Conservation (phyloP, 805 yeast species). For the Saccharomyces eubayanus region DNA sequence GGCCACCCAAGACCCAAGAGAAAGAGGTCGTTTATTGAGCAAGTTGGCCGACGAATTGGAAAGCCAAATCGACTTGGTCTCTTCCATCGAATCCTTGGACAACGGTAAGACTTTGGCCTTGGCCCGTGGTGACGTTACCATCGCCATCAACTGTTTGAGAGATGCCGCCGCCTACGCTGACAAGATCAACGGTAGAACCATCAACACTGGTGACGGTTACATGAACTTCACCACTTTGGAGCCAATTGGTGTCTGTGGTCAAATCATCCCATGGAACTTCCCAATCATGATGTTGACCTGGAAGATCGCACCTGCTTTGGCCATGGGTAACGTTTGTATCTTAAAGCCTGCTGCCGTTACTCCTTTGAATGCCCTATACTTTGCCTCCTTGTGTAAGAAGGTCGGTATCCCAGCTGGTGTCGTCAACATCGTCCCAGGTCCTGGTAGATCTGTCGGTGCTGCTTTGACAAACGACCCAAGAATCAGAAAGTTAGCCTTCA, state of each 20-base stretch:
- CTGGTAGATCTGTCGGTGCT: conserved; percentile 65
- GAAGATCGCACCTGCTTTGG: conserved; percentile 74
- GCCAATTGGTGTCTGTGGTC: conserved; percentile 78
- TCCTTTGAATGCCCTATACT: conserved; percentile 61
- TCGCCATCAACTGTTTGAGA: conserved; percentile 57
- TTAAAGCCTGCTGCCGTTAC: conserved; percentile 73
- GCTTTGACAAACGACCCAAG: conserved; percentile 60
- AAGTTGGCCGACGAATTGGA: conserved; percentile 67
- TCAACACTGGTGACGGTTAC: conserved; percentile 56
- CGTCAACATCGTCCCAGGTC: conserved; percentile 64
- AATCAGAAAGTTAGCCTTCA: conserved; percentile 69
- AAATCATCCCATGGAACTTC: conserved; percentile 81
- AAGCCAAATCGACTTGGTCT: conserved; percentile 51
- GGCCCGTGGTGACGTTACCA: conserved; percentile 60
- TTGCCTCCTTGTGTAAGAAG: conserved; percentile 52
- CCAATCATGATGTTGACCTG: conserved; percentile 73
- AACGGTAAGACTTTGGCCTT: conserved; percentile 67
- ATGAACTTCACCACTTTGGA: conserved; percentile 61
- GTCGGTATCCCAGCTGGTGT: conserved; percentile 74
- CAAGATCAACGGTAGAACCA: conserved; percentile 55
- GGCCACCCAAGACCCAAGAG: conserved; percentile 51
- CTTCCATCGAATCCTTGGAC: conserved; percentile 64
- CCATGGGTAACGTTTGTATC: conserved; percentile 66
- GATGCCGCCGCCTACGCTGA: conserved; percentile 70
- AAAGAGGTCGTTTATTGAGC: conserved; percentile 43